Base-by-base conservation (phyloP, 495 filamentous ascomycete species). In the Aspergillus indologenus region DNA sequence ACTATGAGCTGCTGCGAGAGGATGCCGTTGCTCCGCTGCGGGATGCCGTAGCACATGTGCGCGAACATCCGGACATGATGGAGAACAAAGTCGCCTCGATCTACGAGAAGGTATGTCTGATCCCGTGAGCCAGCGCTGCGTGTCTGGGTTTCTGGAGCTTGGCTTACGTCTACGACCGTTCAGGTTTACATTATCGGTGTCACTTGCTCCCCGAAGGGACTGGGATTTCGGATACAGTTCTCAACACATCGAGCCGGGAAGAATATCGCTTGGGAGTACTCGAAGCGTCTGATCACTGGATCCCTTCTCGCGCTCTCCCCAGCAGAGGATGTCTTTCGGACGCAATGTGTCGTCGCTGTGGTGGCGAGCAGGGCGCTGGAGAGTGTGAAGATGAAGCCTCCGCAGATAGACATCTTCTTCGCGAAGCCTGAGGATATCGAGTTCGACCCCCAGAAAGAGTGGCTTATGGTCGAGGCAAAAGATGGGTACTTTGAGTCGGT, bases 321-420 rank as follows among this genome's bases (percentile, higher is more conserved):
- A 0, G 76, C 71, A 2, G 56, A 78, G 0, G 89, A 96, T 63
- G 71, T 71, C 17, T 94, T 96, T 64, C 66, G 75, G 49, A 83
- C 61, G 0, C 81, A 85, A 34, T 91, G 90, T 64, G 81, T 86
- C 31, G 71, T 94, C 12, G 92, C 88, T 7, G 77, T 86, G 24
- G 79, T 96, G 31, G 90, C 88, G 23, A 88, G 90, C 8, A 77
- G 90, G 8, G 85, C 87, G 0, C 71, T 87, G 1, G 76, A 76
- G 22, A 80, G 80, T 0, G 75, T 94, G 0, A 76, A 86, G 22
- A 72, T 81, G 40, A 83, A 81, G 40, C 88, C 90, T 17, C 87
- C 87, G 0, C 81, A 89, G 55, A 81, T 96, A 8, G 90, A 96
- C 57, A 75, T 96, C 2, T 85, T 87, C 65, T 91, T 92, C 69